Percentiles rank a stretch among this genome's conserved stretches.
Evolutionary conservation across 2,329 filamentous ascomycete species (phyloP).

Genomic region (Bertia moriformis): DNA sequence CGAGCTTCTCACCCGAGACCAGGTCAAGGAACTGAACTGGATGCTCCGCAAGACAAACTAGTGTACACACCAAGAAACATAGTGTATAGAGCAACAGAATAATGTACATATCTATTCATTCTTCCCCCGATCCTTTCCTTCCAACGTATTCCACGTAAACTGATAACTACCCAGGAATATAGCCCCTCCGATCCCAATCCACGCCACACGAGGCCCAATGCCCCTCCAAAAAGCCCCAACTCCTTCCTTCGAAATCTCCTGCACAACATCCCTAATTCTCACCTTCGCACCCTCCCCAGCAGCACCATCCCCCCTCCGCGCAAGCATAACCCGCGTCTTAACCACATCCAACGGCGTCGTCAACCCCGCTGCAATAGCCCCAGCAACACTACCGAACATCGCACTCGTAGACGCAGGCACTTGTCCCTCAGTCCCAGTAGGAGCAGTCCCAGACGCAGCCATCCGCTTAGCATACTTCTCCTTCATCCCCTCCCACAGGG

Average conservation of each 20-base stretch:
- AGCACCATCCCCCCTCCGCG: conserved; percentile 29
- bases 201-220: conserved; percentile 69
- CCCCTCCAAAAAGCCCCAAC: conserved; percentile 60
- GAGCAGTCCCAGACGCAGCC: conserved; percentile 5
- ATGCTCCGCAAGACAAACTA: neutral
- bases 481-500: conserved; percentile 90
- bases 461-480: conserved; percentile 37
- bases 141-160: conserved; percentile 65
- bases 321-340: conserved; percentile 90
- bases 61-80: too few species aligned
- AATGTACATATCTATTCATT: too few species aligned
- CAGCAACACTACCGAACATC: conserved; percentile 68
- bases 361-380: conserved; percentile 70
- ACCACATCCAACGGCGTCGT: conserved; percentile 92
- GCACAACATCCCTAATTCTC: conserved; percentile 41
- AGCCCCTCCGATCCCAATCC: conserved; percentile 88
- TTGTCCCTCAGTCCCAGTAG: conserved; percentile 13
- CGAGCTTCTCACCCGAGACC: neutral
- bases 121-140: conserved; percentile 22
- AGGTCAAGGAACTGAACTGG: neutral
- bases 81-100: too few species aligned
- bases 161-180: conserved; percentile 93
- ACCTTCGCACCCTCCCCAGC: conserved; percentile 11
- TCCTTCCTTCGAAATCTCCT: conserved; percentile 53
- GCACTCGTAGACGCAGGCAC: conserved; percentile 67